phyloP scores from a whole-genome alignment of 192 early-diverging fungal species.

The Umbelopsis ramanniana region DNA sequence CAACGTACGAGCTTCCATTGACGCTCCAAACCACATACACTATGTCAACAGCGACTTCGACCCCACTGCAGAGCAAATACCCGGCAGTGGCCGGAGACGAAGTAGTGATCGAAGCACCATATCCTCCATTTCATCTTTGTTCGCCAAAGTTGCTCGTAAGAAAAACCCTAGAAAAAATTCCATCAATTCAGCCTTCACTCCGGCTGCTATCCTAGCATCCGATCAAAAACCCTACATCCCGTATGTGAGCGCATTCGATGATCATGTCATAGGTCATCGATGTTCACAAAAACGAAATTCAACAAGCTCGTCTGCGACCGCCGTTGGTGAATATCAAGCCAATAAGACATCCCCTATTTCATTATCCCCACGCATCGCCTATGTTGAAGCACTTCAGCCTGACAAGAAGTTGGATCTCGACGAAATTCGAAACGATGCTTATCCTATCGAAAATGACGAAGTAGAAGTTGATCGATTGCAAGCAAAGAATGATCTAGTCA shows the following conservation, averaged over 20 bases:
- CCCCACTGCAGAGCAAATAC: neutral
- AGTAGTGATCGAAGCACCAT: constrained; percentile 15
- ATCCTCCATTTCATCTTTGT: neutral
- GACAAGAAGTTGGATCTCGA: constrained; percentile 20
- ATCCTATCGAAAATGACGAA: constrained; percentile 28
- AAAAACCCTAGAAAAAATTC: neutral
- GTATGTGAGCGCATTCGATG: constrained; percentile 15
- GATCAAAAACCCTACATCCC: constrained; percentile 4
- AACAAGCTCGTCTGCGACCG: constrained; percentile 2
- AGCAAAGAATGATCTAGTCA: constrained; percentile 41
- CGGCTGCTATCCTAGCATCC: neutral
- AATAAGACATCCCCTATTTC: neutral
- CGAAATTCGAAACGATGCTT: constrained; percentile 9
- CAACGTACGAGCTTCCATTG: neutral
- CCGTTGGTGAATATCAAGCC: neutral
- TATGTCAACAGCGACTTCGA: neutral
- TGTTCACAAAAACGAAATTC: constrained; percentile 1
- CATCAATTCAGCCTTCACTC: neutral
- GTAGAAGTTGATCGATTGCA: constrained; percentile 39
- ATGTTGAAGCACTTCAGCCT: constrained; percentile 12
- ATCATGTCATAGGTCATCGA: neutral
- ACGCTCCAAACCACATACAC: neutral
- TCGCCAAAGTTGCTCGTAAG: constrained; percentile 4
- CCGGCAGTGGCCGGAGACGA: neutral
- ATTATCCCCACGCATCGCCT: neutral